phyloP scores from a whole-genome alignment of 345 rosid species.

The Gossypium sturtianum region DNA sequence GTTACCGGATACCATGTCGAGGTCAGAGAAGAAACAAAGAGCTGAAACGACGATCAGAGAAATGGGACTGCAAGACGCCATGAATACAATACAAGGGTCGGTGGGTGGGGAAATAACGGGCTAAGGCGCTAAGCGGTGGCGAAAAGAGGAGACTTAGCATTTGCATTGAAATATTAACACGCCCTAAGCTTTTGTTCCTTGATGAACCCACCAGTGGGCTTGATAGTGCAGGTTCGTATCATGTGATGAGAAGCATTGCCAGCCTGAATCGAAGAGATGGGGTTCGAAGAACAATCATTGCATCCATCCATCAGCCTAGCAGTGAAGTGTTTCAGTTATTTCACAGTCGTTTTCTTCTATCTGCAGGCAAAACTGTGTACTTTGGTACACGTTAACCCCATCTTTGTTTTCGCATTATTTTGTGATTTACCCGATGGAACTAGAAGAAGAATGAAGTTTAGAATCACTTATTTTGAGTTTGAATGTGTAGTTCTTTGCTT shows the following conservation, averaged over 20 bases:
- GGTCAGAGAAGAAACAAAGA: constrained; percentile 35
- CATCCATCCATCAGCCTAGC: constrained; percentile 52
- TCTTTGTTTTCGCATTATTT: too few species aligned
- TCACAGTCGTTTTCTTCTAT: constrained; percentile 40
- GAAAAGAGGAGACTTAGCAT: constrained; percentile 60
- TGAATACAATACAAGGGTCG: constrained; percentile 38
- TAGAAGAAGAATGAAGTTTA: too few species aligned
- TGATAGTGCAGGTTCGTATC: constrained; percentile 45
- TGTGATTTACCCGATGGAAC: too few species aligned
- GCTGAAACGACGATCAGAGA: constrained; percentile 47
- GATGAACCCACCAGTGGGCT: constrained; percentile 64
- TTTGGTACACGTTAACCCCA: constrained; percentile 30
- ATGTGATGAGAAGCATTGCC: constrained; percentile 41
- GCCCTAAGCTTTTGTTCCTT: constrained; percentile 44
- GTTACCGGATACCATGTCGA: constrained; percentile 38
- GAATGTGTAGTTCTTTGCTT: constrained; percentile 36
- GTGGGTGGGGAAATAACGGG: constrained; percentile 43
- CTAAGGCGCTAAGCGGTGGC: constrained; percentile 57
- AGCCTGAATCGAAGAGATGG: constrained; percentile 23
- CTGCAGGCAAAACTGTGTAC: constrained; percentile 40
- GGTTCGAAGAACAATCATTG: constrained; percentile 29
- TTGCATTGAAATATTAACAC: constrained; percentile 46
- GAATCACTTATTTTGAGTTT: neutral
- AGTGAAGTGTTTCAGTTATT: constrained; percentile 44
- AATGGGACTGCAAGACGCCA: constrained; percentile 41